phyloP scores from a whole-genome alignment of 805 yeast genomes.

The Lachancea dasiensis region DNA sequence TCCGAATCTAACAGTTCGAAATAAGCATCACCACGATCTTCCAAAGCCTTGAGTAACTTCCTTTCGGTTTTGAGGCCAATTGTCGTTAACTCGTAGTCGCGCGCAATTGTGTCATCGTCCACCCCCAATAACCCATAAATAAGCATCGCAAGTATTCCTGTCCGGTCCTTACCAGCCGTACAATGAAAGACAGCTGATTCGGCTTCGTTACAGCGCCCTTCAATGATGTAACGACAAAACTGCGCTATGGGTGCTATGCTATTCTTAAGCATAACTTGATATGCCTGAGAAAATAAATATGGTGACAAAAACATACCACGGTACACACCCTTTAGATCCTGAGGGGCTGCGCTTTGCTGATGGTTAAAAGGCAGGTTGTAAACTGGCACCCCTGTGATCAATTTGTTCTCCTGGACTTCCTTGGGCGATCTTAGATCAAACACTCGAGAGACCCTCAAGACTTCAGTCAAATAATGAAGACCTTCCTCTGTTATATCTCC shows the following conservation, averaged over 20 bases:
- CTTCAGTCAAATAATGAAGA: constrained; percentile 30
- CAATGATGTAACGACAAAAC: constrained; percentile 52
- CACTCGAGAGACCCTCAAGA: constrained; percentile 38
- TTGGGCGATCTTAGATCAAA: constrained; percentile 63
- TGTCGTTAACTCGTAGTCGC: constrained; percentile 73
- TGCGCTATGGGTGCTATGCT: constrained; percentile 45
- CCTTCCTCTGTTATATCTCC: constrained; percentile 50
- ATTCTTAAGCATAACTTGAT: constrained; percentile 47
- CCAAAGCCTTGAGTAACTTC: constrained; percentile 24
- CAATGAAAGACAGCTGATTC: constrained; percentile 64
- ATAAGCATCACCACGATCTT: constrained; percentile 35
- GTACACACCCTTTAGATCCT: constrained; percentile 51
- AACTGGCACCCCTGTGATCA: constrained; percentile 36
- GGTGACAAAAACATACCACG: constrained; percentile 50
- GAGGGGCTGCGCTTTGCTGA: constrained; percentile 55
- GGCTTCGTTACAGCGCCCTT: constrained; percentile 34
- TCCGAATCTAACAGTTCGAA: constrained; percentile 26
- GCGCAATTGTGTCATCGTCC: constrained; percentile 55
- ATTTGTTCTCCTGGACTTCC: constrained; percentile 41
- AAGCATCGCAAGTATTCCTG: constrained; percentile 69
- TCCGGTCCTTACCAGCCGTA: constrained; percentile 83
- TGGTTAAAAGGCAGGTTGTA: constrained; percentile 53
- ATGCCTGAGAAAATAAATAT: constrained; percentile 58
- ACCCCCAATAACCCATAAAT: constrained; percentile 59
- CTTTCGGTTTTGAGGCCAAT: constrained; percentile 51